Base-by-base conservation (phyloP, 116 monocot species). In the Trichopus zeylanicus region DNA sequence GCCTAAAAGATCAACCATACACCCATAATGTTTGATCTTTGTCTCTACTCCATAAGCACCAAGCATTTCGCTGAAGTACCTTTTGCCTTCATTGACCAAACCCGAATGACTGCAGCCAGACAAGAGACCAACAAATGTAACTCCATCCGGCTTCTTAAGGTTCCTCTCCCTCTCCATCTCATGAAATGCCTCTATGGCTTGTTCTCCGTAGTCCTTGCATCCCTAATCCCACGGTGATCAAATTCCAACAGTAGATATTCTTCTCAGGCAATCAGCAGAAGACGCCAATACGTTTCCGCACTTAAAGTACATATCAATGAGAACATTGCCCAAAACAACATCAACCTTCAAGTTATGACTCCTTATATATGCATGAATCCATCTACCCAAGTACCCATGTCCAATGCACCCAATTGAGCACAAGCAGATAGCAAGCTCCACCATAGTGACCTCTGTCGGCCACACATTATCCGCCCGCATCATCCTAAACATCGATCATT, bases 271-370 rank as follows among this genome's bases (percentile, higher is more conserved):
- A 60, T 23, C 46, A 13, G 26, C 57, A 53, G 53, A 87, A 87
- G 12, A 68, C 67, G 26, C 73, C 64, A 31, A 82, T 64, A 15
- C 69, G 21, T 53, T 54, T 12, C 87, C 87, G 65, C 87, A 87
- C 28, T 87, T 87, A 39, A 66, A 79, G 60, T 87, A 87, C 82
- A 87, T 82, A 63, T 87, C 82, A 22, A 79, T 67, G 15, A 87
- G 75, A 20, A 82, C 75, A 70, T 78, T 82, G 7, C 79, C 73
- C 61, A 88, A 57, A 35, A 74, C 55, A 34, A 63, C 71, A 69
- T 83, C 83, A 29, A 83, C 61, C 31, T 56, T 51, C 19, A 88
- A 35, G 15, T 56, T 64, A 28, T 67, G 68, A 34, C 63, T 77
- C n/a, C 58, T 54, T 28, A 88, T 72, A 51, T 77, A 88, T 46